Evolutionary conservation across 768 basidiomycete genomes (phyloP), one percentile per base, ranked within the genome.

Genomic region (Suillus occidentalis): DNA sequence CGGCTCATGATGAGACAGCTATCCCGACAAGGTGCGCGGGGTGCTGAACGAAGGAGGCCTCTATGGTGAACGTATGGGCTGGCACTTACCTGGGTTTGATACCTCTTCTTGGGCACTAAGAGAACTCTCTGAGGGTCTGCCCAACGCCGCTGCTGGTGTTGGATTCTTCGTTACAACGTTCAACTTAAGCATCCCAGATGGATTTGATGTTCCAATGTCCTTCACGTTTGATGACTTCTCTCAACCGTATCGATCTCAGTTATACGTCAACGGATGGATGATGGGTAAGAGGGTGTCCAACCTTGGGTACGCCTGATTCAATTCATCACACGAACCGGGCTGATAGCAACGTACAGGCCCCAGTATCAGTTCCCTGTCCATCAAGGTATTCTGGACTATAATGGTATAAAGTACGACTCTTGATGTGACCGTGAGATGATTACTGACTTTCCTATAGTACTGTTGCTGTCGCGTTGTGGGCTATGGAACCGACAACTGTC

Each of bases 251-350:
- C 84, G 92, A 18, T 87, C 88, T 4, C 80, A 86, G 52, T 68
- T 94, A 49, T 94, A 91, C 65, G 89, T 94, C 22, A 94, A 95
- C 69, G 93, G 92, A 14, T 95, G 93, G 93, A 89, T 90, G 85
- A 91, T 91, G 85, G 93, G 92, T 10, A 94, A 93, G 77, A 75
- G 87, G 22, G 82, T 89, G n/a, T 87, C 78, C 16, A 89, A 90
- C 70, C 82, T 90, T 2, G 89, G 89, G 90, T 86, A 66, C 64
- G 83, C 73, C 16, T 40, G 42, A 14, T 63, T 47, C 37, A 36
- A 37, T 55, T 20, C 62, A 28, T 9, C 18, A 65, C 37, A 61
- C 47, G 64, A 59, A 59, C 18, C 49, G 3, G 10, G 60, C 43
- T 60, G 37, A 63, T 34, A 61, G 20, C 31, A 25, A 40, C 39